phyloP scores from a whole-genome alignment of 352 stramenopile genomes.

The Phytophthora multivora region DNA sequence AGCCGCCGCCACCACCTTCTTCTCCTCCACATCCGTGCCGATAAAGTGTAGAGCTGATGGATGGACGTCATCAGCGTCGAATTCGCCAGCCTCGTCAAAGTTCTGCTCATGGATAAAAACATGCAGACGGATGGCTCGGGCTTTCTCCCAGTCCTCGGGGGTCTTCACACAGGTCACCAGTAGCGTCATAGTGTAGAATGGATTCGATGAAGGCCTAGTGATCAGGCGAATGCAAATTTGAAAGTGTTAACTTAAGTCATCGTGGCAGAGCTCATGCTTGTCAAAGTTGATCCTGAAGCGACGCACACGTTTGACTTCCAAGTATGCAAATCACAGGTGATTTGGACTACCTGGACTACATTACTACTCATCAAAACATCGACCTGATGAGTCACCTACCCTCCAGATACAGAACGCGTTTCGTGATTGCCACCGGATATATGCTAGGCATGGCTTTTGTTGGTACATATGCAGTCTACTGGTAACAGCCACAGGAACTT shows the following conservation, averaged over 20 bases:
- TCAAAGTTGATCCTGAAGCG: slow-evolving; percentile 23
- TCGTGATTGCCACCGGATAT: neutral
- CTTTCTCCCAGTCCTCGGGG: slow-evolving; percentile 42
- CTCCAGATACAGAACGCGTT: neutral
- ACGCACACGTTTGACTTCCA: slow-evolving; percentile 5
- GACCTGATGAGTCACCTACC: slow-evolving; percentile 10
- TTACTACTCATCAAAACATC: slow-evolving; percentile 11
- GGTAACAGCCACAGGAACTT: too few species aligned
- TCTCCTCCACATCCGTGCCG: slow-evolving; percentile 48
- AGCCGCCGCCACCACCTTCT: slow-evolving; percentile 55
- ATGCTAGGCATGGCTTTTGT: too few species aligned
- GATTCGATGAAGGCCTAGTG: slow-evolving; percentile 4
- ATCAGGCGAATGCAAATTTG: slow-evolving; percentile 10
- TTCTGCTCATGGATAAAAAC: slow-evolving; percentile 62
- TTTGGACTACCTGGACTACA: slow-evolving; percentile 5
- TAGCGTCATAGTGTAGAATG: slow-evolving; percentile 27
- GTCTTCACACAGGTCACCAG: slow-evolving; percentile 49
- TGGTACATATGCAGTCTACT: too few species aligned
- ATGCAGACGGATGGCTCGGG: slow-evolving; percentile 41
- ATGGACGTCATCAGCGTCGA: slow-evolving; percentile 47
- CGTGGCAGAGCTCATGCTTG: slow-evolving; percentile 6
- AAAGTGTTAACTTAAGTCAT: slow-evolving; percentile 22
- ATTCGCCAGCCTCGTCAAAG: slow-evolving; percentile 37
- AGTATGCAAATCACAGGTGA: neutral
- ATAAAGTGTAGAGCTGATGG: slow-evolving; percentile 54